phyloP scores from a whole-genome alignment of 1,284 basidiomycete species.

The Rugiboletus extremiorientalis region DNA sequence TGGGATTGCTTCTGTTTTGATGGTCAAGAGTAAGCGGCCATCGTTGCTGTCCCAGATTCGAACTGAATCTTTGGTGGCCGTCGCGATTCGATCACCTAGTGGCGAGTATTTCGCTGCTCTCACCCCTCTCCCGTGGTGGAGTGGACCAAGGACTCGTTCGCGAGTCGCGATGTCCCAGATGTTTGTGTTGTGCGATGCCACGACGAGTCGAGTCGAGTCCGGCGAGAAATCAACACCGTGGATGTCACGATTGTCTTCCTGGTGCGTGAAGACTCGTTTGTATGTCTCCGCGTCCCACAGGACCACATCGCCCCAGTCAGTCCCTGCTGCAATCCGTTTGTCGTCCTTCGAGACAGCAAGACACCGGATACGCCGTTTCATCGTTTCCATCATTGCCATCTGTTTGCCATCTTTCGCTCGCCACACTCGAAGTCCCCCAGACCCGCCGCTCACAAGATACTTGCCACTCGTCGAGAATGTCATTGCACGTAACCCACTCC shows the following conservation, averaged over 20 bases:
- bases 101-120: not conserved
- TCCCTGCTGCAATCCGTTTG: conserved; percentile 9
- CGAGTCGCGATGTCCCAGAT: not conserved
- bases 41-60: not conserved
- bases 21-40: not conserved
- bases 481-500: not conserved
- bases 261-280: not conserved
- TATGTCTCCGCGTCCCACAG: not conserved
- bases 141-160: not conserved
- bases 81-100: not conserved
- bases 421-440: not conserved
- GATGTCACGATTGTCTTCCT: not conserved
- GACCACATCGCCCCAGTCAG: not conserved
- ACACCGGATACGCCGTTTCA: not conserved
- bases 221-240: conserved; percentile 11
- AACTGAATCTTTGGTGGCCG: not conserved
- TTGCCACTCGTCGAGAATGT: not conserved
- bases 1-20: not conserved
- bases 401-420: not conserved
- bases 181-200: not conserved
- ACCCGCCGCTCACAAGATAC: not conserved
- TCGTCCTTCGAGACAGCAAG: conserved; percentile 4
- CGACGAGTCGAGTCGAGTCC: conserved; percentile 7
- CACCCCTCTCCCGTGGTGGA: not conserved
- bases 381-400: not conserved